A percentile compares a stretch with the other conserved stretches of the same genome.
Conservation (phyloP, 306 rosid genomes). For the Dalbergia cochinchinensis region DNA sequence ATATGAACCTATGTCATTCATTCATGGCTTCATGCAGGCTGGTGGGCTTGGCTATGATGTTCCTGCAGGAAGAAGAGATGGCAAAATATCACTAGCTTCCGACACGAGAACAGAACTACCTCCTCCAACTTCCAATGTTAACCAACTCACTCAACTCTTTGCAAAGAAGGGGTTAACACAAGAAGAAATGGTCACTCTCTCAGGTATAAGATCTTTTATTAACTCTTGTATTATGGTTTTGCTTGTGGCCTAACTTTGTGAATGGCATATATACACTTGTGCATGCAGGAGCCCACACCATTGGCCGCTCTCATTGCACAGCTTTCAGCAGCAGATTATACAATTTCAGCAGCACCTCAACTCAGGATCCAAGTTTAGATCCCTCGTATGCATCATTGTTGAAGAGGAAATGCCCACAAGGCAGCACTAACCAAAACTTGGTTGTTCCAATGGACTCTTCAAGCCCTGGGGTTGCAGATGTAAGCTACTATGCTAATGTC, state of each 20-base stretch:
- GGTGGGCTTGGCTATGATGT: constrained; percentile 73
- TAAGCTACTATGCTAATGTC: constrained; percentile 55
- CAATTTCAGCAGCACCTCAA: constrained; percentile 65
- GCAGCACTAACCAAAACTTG: constrained; percentile 53
- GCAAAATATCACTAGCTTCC: constrained; percentile 65
- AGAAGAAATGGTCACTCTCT: constrained; percentile 82
- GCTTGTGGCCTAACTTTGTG: constrained; percentile 10
- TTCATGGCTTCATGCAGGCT: constrained; percentile 53
- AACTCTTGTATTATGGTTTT: background rate
- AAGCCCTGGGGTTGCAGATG: constrained; percentile 56
- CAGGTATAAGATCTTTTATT: constrained; percentile 52
- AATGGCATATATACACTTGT: background rate
- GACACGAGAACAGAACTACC: constrained; percentile 68
- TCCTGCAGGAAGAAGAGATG: constrained; percentile 90
- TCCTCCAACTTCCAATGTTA: constrained; percentile 62
- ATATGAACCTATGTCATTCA: background rate
- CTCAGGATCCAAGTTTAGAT: constrained; percentile 74
- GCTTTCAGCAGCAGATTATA: constrained; percentile 66
- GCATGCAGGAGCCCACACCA: constrained; percentile 72
- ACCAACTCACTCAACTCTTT: constrained; percentile 68
- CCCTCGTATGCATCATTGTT: constrained; percentile 53
- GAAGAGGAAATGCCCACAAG: constrained; percentile 71
- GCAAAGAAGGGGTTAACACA: constrained; percentile 74
- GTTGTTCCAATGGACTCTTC: constrained; percentile 74
- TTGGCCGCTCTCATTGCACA: constrained; percentile 76